Evolutionary conservation across 1,284 basidiomycete species (phyloP).

Genomic region (Apiotrichum brassicae): DNA sequence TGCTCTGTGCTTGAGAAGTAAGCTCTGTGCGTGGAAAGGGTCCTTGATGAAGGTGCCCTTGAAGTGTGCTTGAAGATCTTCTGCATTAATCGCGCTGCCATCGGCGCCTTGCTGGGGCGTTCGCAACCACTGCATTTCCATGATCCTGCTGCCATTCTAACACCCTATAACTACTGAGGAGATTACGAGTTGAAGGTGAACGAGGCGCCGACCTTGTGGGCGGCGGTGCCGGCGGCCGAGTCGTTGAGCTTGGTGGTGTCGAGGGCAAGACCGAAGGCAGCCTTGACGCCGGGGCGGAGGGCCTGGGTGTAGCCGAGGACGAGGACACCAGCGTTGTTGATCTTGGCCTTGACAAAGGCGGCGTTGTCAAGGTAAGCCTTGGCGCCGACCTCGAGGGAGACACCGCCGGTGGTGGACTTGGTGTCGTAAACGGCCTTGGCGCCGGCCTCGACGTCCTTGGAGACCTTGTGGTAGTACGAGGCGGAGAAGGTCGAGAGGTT

Average conservation of each 20-base stretch:
- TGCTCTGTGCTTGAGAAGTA: too few species aligned
- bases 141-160: conserved; percentile 2
- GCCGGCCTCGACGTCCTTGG: conserved; percentile 87
- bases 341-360: conserved; percentile 96
- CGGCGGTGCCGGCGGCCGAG: conserved; percentile 47
- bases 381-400: conserved; percentile 90
- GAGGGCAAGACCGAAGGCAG: conserved; percentile 83
- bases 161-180: not conserved
- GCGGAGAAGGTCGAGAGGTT: conserved; percentile 92
- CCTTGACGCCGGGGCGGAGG: conserved; percentile 90
- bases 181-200: conserved; percentile 53
- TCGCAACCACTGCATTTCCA: conserved; percentile 17
- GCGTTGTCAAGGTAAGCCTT: conserved; percentile 77
- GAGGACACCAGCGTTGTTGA: conserved; percentile 91
- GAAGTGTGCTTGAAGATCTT: too few species aligned
- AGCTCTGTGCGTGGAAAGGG: too few species aligned
- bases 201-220: conserved; percentile 54
- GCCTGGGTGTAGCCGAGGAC: conserved; percentile 86
- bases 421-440: conserved; percentile 96
- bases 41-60: too few species aligned
- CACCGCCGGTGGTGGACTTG: conserved; percentile 79
- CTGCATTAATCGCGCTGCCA: too few species aligned
- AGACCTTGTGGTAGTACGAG: conserved; percentile 97
- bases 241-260: conserved; percentile 85
- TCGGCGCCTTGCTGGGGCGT: too few species aligned